A percentile compares a stretch with the other conserved stretches of the same genome.
phyloP scores from a whole-genome alignment of 2,329 filamentous ascomycete species.

The Botrytis fabae region DNA sequence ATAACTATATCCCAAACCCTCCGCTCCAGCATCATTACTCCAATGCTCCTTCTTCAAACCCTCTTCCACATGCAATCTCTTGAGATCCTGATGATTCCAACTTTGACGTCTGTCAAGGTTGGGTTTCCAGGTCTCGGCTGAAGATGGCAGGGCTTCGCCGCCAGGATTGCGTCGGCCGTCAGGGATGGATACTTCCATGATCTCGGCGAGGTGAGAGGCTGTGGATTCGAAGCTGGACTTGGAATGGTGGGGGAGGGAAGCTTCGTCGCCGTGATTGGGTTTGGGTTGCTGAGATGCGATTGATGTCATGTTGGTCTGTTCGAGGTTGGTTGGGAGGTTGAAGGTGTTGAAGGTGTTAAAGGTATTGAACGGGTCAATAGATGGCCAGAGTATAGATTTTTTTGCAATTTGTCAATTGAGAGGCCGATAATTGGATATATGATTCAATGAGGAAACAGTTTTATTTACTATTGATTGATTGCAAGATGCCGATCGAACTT shows the following conservation, averaged over 20 bases:
- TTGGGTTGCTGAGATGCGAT: neutral
- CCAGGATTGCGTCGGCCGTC: constrained; percentile 34
- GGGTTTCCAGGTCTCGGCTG: constrained; percentile 36
- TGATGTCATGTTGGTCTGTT: neutral
- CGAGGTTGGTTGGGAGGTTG: neutral
- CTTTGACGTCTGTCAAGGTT: constrained; percentile 31
- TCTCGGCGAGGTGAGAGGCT: neutral
- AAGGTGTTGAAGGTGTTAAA: neutral
- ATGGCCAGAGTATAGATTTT: neutral
- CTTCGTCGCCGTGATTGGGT: neutral
- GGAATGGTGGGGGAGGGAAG: constrained; percentile 2
- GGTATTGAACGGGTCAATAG: neutral
- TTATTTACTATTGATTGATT: neutral
- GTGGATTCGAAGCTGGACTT: neutral
- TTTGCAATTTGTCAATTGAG: neutral
- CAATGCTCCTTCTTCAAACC: constrained; percentile 8
- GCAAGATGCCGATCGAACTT: neutral
- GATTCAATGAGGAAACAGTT: neutral
- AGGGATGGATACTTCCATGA: constrained; percentile 24
- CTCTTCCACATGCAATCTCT: constrained; percentile 27
- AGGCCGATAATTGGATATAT: neutral
- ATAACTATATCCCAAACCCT: neutral
- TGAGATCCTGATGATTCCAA: constrained; percentile 37
- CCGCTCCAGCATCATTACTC: neutral
- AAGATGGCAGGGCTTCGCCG: constrained; percentile 31